Evolutionary conservation across 192 early-diverging fungal species (phyloP).

Genomic region (Backusella luteola): DNA sequence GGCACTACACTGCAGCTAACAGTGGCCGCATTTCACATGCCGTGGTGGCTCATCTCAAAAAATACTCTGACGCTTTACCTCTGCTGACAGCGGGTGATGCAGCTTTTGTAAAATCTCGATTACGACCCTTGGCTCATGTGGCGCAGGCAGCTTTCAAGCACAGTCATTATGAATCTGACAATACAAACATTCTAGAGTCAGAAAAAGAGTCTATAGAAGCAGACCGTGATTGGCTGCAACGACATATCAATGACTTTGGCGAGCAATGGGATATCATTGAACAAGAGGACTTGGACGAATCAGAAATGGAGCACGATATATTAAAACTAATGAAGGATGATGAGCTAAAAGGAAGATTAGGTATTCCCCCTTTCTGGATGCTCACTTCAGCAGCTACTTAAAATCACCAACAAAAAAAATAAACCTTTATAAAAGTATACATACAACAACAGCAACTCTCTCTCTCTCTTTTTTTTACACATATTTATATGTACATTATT

Average conservation of each 20-base stretch:
- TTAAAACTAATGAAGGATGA: conserved; percentile 2
- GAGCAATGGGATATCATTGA: conserved; percentile 6
- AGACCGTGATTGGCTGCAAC: conserved; percentile 8
- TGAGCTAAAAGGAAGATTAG: conserved; percentile 23
- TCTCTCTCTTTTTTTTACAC: too few species aligned
- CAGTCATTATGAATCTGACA: conserved; percentile 10
- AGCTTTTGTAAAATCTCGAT: conserved; percentile 18
- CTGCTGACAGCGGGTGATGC: conserved; percentile 30
- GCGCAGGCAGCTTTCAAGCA: conserved; percentile 45
- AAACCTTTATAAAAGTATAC: not conserved
- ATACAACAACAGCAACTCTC: not conserved
- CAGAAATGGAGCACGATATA: conserved; percentile 7
- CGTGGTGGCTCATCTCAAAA: conserved; percentile 43
- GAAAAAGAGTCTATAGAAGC: not conserved
- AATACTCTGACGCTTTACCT: conserved; percentile 29
- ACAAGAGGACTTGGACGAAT: not conserved
- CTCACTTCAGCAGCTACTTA: conserved; percentile 13
- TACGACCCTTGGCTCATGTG: conserved; percentile 50
- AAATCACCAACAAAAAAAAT: not conserved
- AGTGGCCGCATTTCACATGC: conserved; percentile 41
- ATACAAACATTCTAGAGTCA: not conserved
- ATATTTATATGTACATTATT: too few species aligned
- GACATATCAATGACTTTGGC: conserved; percentile 13
- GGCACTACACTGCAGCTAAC: conserved; percentile 51
- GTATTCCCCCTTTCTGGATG: conserved; percentile 58